These are phyloP conservation scores for Lactifluus volemus DNA, from an alignment of 768 basidiomycete species.

Conservation along the genomic window DNA sequence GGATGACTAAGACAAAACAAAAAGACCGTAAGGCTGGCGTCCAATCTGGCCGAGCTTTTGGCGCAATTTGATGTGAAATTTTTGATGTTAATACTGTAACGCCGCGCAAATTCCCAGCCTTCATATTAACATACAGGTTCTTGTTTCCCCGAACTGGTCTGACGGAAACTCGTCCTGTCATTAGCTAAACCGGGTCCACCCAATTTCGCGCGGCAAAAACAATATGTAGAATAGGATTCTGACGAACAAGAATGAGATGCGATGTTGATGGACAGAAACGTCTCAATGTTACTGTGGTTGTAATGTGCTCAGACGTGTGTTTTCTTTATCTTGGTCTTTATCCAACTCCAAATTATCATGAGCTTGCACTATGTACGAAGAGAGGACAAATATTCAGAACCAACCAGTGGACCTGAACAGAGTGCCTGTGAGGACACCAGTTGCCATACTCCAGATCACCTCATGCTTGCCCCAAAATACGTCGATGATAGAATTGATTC, in stretches of 20 bases:
- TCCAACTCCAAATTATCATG: conserved; percentile 75
- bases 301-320: conserved; percentile 59
- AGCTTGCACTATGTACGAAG: conserved; percentile 16
- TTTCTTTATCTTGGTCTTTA: no score
- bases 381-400: conserved; percentile 31
- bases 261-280: conserved; percentile 16
- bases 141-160: conserved; percentile 7
- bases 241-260: conserved; percentile 17
- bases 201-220: conserved; percentile 3
- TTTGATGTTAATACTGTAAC: no score
- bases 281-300: conserved; percentile 36
- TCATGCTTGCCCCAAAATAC: conserved; percentile 86
- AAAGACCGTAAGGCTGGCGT: conserved; percentile 1
- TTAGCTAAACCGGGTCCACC: conserved; percentile 5
- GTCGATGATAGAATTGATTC: conserved; percentile 91
- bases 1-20: neutral
- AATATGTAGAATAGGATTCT: conserved; percentile 1
- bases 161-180: conserved; percentile 10
- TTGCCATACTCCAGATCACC: conserved; percentile 81
- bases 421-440: conserved; percentile 84
- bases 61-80: conserved; percentile 1
- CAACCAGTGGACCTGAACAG: conserved; percentile 91
- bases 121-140: conserved; percentile 3
- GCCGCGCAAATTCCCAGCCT: conserved; percentile 7
- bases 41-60: conserved; percentile 12